Evolutionary conservation across 164 flowering plant species (phyloP).

Genomic region (Piper longum): DNA sequence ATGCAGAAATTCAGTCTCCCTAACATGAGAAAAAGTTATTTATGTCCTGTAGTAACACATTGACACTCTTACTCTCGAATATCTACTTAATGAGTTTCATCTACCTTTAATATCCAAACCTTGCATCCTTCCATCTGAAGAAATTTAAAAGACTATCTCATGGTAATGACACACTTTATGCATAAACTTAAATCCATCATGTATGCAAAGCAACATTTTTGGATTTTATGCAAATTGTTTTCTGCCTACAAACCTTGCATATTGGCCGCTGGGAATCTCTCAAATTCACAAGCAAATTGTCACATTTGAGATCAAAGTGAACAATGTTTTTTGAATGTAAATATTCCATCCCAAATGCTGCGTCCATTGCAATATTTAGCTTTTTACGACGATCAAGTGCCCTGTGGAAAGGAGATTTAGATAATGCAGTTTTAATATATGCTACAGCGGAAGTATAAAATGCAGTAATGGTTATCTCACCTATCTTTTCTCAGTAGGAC

Average conservation of each 20-base stretch:
- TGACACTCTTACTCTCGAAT: too few species aligned
- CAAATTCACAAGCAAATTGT: constrained; percentile 79
- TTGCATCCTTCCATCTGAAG: too few species aligned
- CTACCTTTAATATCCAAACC: too few species aligned
- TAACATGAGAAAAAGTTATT: too few species aligned
- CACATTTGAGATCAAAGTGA: constrained; percentile 89
- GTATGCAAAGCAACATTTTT: neutral
- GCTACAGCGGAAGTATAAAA: neutral
- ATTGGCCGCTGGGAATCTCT: constrained; percentile 71
- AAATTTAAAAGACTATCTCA: too few species aligned
- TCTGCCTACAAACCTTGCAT: constrained; percentile 51
- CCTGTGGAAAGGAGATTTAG: constrained; percentile 26
- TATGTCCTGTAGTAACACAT: too few species aligned
- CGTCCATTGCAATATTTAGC: constrained; percentile 74
- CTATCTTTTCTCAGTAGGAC: constrained; percentile 49
- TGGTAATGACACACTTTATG: too few species aligned
- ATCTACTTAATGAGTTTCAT: too few species aligned
- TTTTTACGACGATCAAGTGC: constrained; percentile 61
- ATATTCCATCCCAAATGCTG: constrained; percentile 95
- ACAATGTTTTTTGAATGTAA: constrained; percentile 69
- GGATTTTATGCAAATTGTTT: neutral
- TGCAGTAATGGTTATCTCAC: constrained; percentile 16
- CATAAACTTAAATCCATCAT: too few species aligned
- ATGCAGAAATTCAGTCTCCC: too few species aligned
- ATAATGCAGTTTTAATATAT: constrained; percentile 1